These are phyloP conservation scores for Globisporangium megalacanthum DNA, from an alignment of 352 stramenopile species.

Conservation along the genomic window DNA sequence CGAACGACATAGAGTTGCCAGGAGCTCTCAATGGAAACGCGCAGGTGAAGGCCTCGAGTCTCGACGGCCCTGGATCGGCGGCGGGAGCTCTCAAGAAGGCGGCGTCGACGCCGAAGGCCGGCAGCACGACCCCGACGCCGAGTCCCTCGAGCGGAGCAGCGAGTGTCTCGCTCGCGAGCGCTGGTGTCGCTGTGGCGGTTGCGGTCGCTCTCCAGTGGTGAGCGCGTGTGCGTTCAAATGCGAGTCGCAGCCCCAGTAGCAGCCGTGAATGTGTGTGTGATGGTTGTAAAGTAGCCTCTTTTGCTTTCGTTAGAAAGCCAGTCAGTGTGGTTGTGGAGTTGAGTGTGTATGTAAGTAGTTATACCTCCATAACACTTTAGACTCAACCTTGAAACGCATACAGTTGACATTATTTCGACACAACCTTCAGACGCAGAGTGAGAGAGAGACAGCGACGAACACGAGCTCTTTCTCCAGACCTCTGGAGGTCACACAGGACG, in stretches of 20 bases:
- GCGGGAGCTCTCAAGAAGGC: constrained; percentile 3
- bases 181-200: not conserved
- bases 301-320: no score
- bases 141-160: constrained; percentile 7
- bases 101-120: constrained; percentile 1
- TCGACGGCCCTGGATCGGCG: constrained; percentile 4
- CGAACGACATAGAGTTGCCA: constrained; percentile 9
- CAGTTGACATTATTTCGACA: no score
- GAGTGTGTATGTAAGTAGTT: no score
- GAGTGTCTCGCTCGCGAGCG: constrained; percentile 5
- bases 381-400: no score
- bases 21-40: not conserved
- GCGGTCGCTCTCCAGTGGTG: constrained; percentile 11
- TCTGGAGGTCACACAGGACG: no score
- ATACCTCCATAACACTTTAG: no score
- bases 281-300: not conserved
- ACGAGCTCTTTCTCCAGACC: no score
- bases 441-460: no score
- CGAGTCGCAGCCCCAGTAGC: not conserved
- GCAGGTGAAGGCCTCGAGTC: constrained; percentile 6
- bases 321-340: no score
- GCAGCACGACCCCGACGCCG: constrained; percentile 1
- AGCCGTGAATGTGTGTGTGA: not conserved
- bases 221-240: not conserved
- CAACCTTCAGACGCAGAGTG: no score